Conservation (phyloP, 139 green algal species). For the Micractinium sp. region DNA sequence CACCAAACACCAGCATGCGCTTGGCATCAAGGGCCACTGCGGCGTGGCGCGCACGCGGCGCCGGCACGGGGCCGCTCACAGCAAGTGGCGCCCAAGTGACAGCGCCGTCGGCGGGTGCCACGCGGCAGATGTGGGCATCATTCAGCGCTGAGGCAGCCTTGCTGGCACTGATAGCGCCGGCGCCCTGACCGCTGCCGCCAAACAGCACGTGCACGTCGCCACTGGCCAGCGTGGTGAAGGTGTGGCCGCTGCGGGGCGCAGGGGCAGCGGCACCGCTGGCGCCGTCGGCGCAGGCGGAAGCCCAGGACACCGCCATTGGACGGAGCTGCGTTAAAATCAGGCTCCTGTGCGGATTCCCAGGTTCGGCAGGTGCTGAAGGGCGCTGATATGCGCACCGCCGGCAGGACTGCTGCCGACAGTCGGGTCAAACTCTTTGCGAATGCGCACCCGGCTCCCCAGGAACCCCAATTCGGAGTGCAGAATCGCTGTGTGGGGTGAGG, state of each 20-base stretch:
- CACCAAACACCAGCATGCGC: conserved; percentile 80
- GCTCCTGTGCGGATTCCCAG: neutral
- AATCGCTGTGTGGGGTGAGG: neutral
- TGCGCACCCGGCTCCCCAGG: too few relatives aligned
- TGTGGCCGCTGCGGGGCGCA: conserved; percentile 71
- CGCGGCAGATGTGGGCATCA: conserved; percentile 77
- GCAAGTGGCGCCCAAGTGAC: conserved; percentile 41
- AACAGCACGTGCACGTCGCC: conserved; percentile 73
- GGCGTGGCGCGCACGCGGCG: conserved; percentile 70
- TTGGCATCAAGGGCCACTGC: conserved; percentile 71
- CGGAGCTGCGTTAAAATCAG: neutral
- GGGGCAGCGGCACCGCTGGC: neutral
- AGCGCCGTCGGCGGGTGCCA: conserved; percentile 55
- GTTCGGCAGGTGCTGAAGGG: neutral
- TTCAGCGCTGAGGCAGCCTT: conserved; percentile 63
- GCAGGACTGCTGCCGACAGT: neutral
- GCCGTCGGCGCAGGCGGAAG: neutral
- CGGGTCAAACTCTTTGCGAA: neutral
- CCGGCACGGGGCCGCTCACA: conserved; percentile 46
- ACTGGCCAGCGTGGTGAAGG: conserved; percentile 67
- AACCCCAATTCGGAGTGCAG: too few relatives aligned
- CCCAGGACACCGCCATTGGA: conserved; percentile 10
- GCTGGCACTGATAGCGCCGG: neutral
- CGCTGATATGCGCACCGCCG: neutral
- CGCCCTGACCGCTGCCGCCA: conserved; percentile 64